Base-by-base conservation (phyloP, 345 rosid species). In the Citrus trifoliata region DNA sequence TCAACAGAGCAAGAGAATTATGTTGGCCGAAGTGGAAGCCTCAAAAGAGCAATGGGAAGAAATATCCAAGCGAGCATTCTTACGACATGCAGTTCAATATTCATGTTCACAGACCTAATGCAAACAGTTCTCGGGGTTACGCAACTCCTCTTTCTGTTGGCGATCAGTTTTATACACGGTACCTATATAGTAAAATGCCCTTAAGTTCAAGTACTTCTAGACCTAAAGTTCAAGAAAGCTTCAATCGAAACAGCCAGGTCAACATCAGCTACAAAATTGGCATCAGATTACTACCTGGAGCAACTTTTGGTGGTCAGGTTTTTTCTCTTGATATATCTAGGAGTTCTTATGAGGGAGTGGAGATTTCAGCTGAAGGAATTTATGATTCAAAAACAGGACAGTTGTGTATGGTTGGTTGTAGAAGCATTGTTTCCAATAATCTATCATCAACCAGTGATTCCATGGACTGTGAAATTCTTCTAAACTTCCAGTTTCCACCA, bases 401-500 rank as follows among this genome's bases (percentile, higher is more conserved):
- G 3, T 77, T 90, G 38, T 88, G 92, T 65, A 86, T 90, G 93
- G 74, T 90, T 21, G 93, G 92, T 5, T 90, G 93, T 67, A 76
- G 82, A 59, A 76, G 73, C 62, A 28, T 78, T 14, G 46, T 28
- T 25, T 46, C 48, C 4, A 46, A n/a, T 9, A 56, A 67, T 30
- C 71, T 62, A 14, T 12, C 71, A 30, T 24, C 3, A 14, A 21
- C 10, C 4, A 37, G 21, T 22, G 56, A 25, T 18, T 79, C 88
- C 21, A 16, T 4, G 59, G 92, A 87, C 85, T 87, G 91, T 65
- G 82, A 86, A 27, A 78, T 86, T 63, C 76, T 82, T 48, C 64
- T 90, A 40, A 80, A 13, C 24, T 10, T 83, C 60, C 88, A 85
- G 27, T 84, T 87, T 38, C 81, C 94, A 66, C 88, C 88, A 30